Evolutionary conservation across 2,329 filamentous ascomycete species (phyloP), one percentile per base, ranked within the genome.

Genomic region (Tolypocladium inflatum): DNA sequence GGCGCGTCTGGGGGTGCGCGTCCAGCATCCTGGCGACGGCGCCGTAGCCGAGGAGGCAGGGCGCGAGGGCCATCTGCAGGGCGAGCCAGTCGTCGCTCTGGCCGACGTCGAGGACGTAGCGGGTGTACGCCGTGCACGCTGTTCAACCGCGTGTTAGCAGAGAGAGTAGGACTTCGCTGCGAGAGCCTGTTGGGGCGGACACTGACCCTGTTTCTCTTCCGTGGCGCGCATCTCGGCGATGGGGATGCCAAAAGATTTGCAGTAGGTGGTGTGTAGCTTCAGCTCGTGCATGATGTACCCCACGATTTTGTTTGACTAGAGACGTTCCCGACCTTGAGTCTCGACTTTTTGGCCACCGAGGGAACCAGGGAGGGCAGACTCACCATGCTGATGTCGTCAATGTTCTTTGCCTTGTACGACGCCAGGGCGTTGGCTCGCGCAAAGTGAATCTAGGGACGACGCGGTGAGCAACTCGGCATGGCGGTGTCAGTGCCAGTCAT

Each of bases 41-140:
- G 11, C 87, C 87, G 70, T 97, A 97, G 48, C 93, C 93, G n/a
- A 97, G 81, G 38, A 96, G 78, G 69, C 93, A 97, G 0, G 93
- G 91, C 17, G 92, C 85, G 57, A 97, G 79, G 5, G 90, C 87
- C 61, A 97, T 78, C 67, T 96, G 91, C 11, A 97, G 80, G 4
- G 87, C 91, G 51, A 97, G 79, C 86, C 88, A 95, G 74, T 96
- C 91, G 68, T 94, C 85, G 2, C 88, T 91, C 65, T 91, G 85
- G 8, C 93, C 93, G 23, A 96, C 80, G 66, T 97, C 93, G 57
- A 97, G 84, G 33, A 96, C 87, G 70, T 93, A 96, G 69, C 89
- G 76, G 30, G 88, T 91, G 70, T 95, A 94, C 50, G 90, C 89
- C 10, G 86, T 90, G 67, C 88, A 91, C n/a, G 88, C 87, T 80